Percentiles rank a stretch among this genome's conserved stretches.
These are phyloP conservation scores for Coemansia sp. DNA, from an alignment of 192 early-diverging fungal species.

Conservation along the genomic window DNA sequence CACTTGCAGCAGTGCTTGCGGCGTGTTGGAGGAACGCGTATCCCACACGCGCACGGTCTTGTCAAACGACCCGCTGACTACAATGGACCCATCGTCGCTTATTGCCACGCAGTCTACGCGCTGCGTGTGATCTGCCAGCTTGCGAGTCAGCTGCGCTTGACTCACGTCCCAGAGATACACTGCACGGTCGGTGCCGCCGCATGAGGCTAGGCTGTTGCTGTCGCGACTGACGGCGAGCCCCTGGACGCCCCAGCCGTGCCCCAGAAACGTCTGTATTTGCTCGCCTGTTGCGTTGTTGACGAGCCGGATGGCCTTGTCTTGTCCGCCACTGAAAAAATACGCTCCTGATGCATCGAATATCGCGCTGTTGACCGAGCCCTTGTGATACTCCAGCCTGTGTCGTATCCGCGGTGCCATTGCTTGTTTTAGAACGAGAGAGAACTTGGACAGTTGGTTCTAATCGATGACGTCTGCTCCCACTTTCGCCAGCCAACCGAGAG, in stretches of 20 bases:
- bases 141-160: constrained; percentile 69
- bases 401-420: constrained; percentile 21
- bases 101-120: constrained; percentile 85
- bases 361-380: constrained; percentile 69
- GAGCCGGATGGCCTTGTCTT: constrained; percentile 71
- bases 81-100: constrained; percentile 73
- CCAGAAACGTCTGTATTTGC: constrained; percentile 77
- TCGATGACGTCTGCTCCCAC: background rate
- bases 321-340: constrained; percentile 82
- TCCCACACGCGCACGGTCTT: constrained; percentile 60
- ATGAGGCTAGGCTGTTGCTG: constrained; percentile 73
- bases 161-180: constrained; percentile 90
- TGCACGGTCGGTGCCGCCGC: constrained; percentile 73
- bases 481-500: too few species aligned
- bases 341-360: constrained; percentile 74
- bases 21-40: constrained; percentile 24
- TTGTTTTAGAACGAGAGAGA: background rate
- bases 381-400: constrained; percentile 62
- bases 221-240: constrained; percentile 48
- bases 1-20: constrained; percentile 74
- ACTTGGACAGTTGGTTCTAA: background rate
- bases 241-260: constrained; percentile 86
- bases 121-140: constrained; percentile 81
- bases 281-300: constrained; percentile 72
- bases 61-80: constrained; percentile 79